These are phyloP conservation scores for Parasitella parasitica DNA, from an alignment of 371 early-diverging fungal genomes.

Conservation along the genomic window DNA sequence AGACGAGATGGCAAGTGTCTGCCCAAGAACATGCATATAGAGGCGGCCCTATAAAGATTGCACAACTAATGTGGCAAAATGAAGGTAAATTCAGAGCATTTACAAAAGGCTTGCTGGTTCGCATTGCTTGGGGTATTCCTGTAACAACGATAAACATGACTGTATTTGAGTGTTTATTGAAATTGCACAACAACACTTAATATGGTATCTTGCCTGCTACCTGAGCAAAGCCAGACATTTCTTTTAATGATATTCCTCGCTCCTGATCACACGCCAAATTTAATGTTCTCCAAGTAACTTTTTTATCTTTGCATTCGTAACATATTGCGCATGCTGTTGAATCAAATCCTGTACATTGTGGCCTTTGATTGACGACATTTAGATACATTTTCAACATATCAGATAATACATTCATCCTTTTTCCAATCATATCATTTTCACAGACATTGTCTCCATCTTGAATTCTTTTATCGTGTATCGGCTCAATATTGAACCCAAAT, in stretches of 20 bases:
- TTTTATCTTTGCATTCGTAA: constrained; percentile 55
- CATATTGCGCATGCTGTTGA: constrained; percentile 51
- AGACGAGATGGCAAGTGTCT: constrained; percentile 93
- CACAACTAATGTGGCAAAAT: constrained; percentile 50
- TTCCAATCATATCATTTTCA: constrained; percentile 60
- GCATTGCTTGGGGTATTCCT: constrained; percentile 71
- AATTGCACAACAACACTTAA: constrained; percentile 4
- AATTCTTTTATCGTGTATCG: constrained; percentile 58
- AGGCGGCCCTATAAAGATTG: constrained; percentile 30
- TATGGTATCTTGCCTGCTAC: constrained; percentile 10
- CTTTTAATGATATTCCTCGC: constrained; percentile 48
- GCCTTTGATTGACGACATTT: constrained; percentile 40
- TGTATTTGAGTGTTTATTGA: constrained; percentile 66
- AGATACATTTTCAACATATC: constrained; percentile 57
- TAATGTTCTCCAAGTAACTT: constrained; percentile 50
- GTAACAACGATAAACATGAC: constrained; percentile 65
- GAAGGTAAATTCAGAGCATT: constrained; percentile 64
- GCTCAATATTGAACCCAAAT: constrained; percentile 54
- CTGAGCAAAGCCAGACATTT: constrained; percentile 24
- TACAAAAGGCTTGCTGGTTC: constrained; percentile 57
- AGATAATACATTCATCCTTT: constrained; percentile 33
- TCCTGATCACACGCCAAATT: constrained; percentile 51
- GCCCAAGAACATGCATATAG: constrained; percentile 57
- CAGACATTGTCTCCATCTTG: constrained; percentile 54
- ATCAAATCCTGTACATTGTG: constrained; percentile 31